These are phyloP conservation scores for Allodekkera sacchari DNA, from an alignment of 805 yeast genomes.

Conservation along the genomic window DNA sequence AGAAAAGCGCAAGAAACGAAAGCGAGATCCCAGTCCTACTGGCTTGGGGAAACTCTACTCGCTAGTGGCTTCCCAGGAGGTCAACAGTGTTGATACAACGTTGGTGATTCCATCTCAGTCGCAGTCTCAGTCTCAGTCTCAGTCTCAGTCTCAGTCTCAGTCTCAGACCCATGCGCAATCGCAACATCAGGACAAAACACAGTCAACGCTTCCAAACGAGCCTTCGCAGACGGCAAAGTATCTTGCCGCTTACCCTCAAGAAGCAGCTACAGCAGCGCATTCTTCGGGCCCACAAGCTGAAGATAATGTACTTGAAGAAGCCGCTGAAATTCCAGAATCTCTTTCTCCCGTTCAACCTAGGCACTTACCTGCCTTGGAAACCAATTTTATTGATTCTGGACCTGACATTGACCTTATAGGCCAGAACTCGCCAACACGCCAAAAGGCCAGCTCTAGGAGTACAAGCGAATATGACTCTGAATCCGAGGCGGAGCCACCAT, in stretches of 20 bases:
- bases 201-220: too few relatives aligned
- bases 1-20: slow-evolving; percentile 12
- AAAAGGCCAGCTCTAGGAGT: background rate
- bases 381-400: slow-evolving; percentile 3
- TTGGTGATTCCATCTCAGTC: slow-evolving; percentile 2
- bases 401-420: slow-evolving; percentile 5
- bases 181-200: slow-evolving; percentile 4
- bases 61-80: background rate
- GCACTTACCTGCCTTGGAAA: background rate
- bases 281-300: slow-evolving; percentile 1
- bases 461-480: background rate
- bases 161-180: slow-evolving; percentile 6
- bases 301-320: slow-evolving; percentile 1
- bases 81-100: slow-evolving; percentile 2
- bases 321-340: background rate
- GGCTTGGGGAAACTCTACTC: background rate
- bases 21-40: slow-evolving; percentile 4
- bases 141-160: slow-evolving; percentile 5
- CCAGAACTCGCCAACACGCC: background rate
- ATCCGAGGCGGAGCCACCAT: slow-evolving; percentile 2
- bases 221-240: background rate
- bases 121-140: slow-evolving; percentile 3
- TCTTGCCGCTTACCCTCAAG: background rate
- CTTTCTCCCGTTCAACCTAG: background rate
- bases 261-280: background rate